These are phyloP conservation scores for Penicillium tannophilum DNA, from an alignment of 495 filamentous ascomycete genomes.

Conservation along the genomic window DNA sequence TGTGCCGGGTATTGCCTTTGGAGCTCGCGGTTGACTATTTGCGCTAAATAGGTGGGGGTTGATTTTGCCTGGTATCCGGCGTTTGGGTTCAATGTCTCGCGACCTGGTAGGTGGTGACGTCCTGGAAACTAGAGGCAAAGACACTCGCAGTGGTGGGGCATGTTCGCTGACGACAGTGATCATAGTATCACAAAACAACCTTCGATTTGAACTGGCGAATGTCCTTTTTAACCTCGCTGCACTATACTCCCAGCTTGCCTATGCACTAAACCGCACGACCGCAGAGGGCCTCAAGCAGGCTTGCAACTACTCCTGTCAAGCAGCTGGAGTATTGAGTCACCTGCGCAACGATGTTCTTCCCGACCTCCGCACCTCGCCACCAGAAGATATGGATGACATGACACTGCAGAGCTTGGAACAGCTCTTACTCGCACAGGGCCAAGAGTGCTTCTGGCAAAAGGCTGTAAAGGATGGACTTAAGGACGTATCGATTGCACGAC, in stretches of 20 bases:
- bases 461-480: conserved; percentile 93
- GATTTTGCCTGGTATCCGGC: conserved; percentile 96
- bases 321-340: conserved; percentile 81
- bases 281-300: conserved; percentile 84
- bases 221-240: conserved; percentile 90
- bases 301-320: conserved; percentile 87
- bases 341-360: conserved; percentile 79
- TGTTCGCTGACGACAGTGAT: conserved; percentile 2
- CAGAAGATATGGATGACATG: conserved; percentile 93
- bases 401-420: conserved; percentile 83
- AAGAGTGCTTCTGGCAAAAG: conserved; percentile 98
- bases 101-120: conserved; percentile 54
- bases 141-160: background rate
- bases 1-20: background rate
- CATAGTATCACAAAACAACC: conserved; percentile 81
- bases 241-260: conserved; percentile 89
- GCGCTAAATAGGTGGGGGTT: conserved; percentile 70
- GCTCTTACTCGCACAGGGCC: conserved; percentile 85
- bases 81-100: conserved; percentile 83
- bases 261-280: conserved; percentile 76
- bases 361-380: conserved; percentile 80
- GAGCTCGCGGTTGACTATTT: conserved; percentile 1
- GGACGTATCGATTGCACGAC: conserved; percentile 84
- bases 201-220: conserved; percentile 94
- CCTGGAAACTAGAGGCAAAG: background rate